These are phyloP conservation scores for Plasmopara muralis DNA, from an alignment of 352 stramenopile genomes.

Conservation along the genomic window DNA sequence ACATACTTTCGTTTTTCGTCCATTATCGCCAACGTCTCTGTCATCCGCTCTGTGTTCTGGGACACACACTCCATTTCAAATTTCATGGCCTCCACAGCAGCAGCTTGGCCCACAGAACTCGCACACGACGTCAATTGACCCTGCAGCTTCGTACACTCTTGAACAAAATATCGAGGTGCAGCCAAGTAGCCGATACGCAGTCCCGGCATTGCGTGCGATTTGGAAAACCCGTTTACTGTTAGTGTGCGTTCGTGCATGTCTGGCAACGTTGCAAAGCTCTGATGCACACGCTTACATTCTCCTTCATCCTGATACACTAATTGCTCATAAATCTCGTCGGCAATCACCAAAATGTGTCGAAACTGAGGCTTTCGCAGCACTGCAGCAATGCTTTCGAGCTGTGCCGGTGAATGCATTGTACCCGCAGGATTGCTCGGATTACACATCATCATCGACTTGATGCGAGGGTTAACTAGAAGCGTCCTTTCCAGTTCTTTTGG, in stretches of 20 bases:
- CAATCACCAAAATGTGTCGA: slow-evolving; percentile 80
- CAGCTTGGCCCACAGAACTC: slow-evolving; percentile 83
- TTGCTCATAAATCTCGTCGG: slow-evolving; percentile 96
- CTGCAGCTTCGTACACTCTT: slow-evolving; percentile 89
- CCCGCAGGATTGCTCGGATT: slow-evolving; percentile 95
- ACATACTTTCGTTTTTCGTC: slow-evolving; percentile 90
- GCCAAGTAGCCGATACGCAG: slow-evolving; percentile 92
- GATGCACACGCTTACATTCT: slow-evolving; percentile 44
- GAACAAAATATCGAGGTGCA: slow-evolving; percentile 67
- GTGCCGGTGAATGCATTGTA: slow-evolving; percentile 58
- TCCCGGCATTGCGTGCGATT: slow-evolving; percentile 95
- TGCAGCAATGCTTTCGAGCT: slow-evolving; percentile 45
- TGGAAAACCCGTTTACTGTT: slow-evolving; percentile 95
- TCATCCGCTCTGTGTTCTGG: slow-evolving; percentile 46
- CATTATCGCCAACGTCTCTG: slow-evolving; percentile 42
- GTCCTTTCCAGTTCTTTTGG: slow-evolving; percentile 65
- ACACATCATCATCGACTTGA: slow-evolving; percentile 92
- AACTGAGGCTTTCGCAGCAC: slow-evolving; percentile 56
- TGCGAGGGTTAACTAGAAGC: slow-evolving; percentile 59
- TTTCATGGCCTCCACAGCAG: slow-evolving; percentile 33
- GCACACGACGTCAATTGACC: slow-evolving; percentile 94
- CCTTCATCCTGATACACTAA: slow-evolving; percentile 87
- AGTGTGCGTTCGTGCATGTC: slow-evolving; percentile 90
- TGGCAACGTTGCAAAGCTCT: slow-evolving; percentile 64
- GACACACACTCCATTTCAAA: slow-evolving; percentile 69